Evolutionary conservation across 2,329 filamentous ascomycete species (phyloP).

Genomic region (Monosporascus cannonballus): DNA sequence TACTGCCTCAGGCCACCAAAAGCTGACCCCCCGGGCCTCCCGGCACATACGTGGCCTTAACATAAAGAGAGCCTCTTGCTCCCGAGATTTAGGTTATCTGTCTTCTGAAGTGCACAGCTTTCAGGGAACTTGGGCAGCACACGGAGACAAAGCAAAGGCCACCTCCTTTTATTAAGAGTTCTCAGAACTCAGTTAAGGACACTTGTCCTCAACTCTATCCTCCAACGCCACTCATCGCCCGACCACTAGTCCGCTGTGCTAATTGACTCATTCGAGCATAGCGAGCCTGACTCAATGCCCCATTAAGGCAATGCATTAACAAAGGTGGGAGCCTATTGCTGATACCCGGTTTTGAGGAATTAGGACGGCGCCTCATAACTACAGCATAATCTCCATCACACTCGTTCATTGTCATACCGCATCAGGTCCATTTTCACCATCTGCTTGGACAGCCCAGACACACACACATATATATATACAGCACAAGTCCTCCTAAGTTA

Average conservation of each 20-base stretch:
- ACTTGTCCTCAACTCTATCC: constrained; percentile 12
- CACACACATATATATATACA: neutral
- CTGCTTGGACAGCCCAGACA: neutral
- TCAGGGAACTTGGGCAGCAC: neutral
- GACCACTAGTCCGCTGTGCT: neutral
- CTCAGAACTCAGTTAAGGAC: constrained; percentile 6
- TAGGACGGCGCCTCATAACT: constrained; percentile 32
- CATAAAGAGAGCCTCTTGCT: constrained; percentile 13
- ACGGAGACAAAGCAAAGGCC: neutral
- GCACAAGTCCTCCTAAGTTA: constrained; percentile 11
- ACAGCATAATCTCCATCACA: constrained; percentile 6
- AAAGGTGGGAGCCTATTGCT: constrained; percentile 13
- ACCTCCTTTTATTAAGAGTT: neutral
- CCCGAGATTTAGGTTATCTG: neutral
- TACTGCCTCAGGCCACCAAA: constrained; percentile 8
- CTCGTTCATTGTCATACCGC: constrained; percentile 4
- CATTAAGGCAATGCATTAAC: constrained; percentile 15
- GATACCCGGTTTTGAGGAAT: constrained; percentile 32
- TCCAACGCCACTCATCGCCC: neutral
- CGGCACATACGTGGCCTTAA: constrained; percentile 16
- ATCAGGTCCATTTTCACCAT: constrained; percentile 3
- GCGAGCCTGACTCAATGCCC: constrained; percentile 14
- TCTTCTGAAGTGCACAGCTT: neutral
- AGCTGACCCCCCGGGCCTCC: neutral
- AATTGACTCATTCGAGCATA: constrained; percentile 1